Base-by-base conservation (phyloP, 2,329 filamentous ascomycete genomes). In the Cercospora canescens region DNA sequence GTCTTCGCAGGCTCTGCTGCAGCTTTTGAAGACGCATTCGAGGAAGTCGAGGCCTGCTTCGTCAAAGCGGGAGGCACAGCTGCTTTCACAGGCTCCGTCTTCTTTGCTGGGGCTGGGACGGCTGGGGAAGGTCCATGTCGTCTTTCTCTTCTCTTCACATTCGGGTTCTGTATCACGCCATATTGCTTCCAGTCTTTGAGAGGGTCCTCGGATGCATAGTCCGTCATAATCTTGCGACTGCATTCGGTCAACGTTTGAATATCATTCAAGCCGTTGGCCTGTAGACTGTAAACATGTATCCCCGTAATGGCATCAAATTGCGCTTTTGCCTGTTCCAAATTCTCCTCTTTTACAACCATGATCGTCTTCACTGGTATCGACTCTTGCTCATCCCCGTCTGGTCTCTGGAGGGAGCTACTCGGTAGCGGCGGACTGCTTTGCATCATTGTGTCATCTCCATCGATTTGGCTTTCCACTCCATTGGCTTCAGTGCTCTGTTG, bases 241-340 rank as follows among this genome's bases (percentile, higher is more conserved):
- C 89, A 86, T 62, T 95, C 89, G 3, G 89, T 87, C 41, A 97
- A 82, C 0, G 89, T 77, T 72, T 92, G 87, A 18, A 95, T 79
- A 74, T 83, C 78, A 77, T 89, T 90, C 16, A 93, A 82, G 1
- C 88, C 85, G 39, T 88, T 85, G 1, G 91, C 85, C 48, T 91
- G 89, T 18, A 98, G 76, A 74, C 93, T 97, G 81, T 98, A 98
- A 50, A 98, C 81, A 73, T 97, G 93, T 66, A 97, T 89, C 0
- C 92, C 91, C 0, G 84, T 85, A 62, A 97, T 87, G n/a, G 87
- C 82, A 57, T 91, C 85, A 70, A 94, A 96, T 16, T 87, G 84
- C 14, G 83, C 81, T 64, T 93, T 87, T 1, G 86, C 82, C 69
- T 87, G 26, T 18, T 73, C 72, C 35, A 76, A 48, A 32, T 76